These are phyloP conservation scores for Potentilla sterilis DNA, from an alignment of 306 rosid genomes.

Conservation along the genomic window DNA sequence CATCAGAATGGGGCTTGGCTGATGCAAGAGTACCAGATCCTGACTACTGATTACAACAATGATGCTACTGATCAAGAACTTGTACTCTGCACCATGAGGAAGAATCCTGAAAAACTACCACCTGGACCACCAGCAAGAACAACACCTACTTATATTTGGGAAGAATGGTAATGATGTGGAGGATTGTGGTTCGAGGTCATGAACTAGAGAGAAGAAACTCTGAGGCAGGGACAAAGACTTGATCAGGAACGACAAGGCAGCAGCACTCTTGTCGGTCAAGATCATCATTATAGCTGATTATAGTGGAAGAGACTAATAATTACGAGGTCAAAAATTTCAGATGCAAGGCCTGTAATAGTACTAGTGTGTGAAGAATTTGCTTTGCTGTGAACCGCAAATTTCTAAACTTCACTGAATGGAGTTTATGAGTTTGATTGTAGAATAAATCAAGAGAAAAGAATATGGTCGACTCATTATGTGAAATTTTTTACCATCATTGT, in stretches of 20 bases:
- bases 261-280: too few relatives aligned
- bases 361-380: neutral
- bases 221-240: neutral
- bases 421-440: neutral
- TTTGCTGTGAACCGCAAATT: neutral
- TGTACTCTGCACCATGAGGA: neutral
- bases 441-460: neutral
- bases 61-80: neutral
- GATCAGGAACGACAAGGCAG: too few relatives aligned
- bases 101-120: neutral
- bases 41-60: neutral
- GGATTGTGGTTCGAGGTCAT: neutral
- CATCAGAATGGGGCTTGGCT: neutral
- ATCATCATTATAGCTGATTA: too few relatives aligned
- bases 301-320: too few relatives aligned
- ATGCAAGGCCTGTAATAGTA: too few relatives aligned
- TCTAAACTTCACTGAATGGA: neutral
- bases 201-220: neutral
- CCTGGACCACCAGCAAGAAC: neutral
- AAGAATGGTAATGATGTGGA: neutral
- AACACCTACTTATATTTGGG: neutral
- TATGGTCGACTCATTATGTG: neutral
- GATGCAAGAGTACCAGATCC: neutral
- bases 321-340: too few relatives aligned
- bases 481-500: neutral